Evolutionary conservation across 2,329 filamentous ascomycete species (phyloP).

Genomic region (Penicillium janthinellum): DNA sequence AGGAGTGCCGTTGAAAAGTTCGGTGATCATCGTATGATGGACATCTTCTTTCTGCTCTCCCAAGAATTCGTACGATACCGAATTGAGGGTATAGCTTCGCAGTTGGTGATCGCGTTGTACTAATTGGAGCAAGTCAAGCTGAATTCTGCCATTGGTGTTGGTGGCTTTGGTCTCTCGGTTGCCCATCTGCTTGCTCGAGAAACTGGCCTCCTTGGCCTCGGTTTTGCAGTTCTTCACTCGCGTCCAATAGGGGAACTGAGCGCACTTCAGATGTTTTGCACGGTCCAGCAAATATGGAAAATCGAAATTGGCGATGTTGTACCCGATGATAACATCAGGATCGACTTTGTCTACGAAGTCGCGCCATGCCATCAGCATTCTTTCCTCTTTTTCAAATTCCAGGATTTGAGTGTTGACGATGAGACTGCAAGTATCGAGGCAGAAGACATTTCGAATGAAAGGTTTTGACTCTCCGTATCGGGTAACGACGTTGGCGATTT

Average conservation of each 20-base stretch:
- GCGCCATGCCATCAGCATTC: conserved; percentile 92
- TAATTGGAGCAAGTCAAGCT: conserved; percentile 90
- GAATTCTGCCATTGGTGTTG: conserved; percentile 90
- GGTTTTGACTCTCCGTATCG: conserved; percentile 93
- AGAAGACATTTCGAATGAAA: conserved; percentile 96
- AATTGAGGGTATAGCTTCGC: conserved; percentile 95
- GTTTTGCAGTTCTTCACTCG: conserved; percentile 73
- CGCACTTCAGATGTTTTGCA: conserved; percentile 78
- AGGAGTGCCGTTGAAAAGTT: conserved; percentile 92
- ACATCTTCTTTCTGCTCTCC: conserved; percentile 99
- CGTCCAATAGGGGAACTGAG: conserved; percentile 83
- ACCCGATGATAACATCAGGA: conserved; percentile 96
- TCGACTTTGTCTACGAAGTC: conserved; percentile 88
- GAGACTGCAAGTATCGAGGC: conserved; percentile 83
- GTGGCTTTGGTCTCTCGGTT: conserved; percentile 92
- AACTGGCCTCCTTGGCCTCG: conserved; percentile 74
- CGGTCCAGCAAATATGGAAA: conserved; percentile 93
- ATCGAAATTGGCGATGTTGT: conserved; percentile 99
- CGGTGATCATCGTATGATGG: conserved; percentile 98
- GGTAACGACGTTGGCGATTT: conserved; percentile 96
- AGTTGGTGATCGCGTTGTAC: conserved; percentile 94
- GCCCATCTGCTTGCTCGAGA: conserved; percentile 98
- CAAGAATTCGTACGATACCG: conserved; percentile 90
- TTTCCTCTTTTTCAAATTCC: conserved; percentile 76
- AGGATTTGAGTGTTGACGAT: conserved; percentile 95